phyloP scores from a whole-genome alignment of 306 rosid genomes.

The Acmispon strigosus region DNA sequence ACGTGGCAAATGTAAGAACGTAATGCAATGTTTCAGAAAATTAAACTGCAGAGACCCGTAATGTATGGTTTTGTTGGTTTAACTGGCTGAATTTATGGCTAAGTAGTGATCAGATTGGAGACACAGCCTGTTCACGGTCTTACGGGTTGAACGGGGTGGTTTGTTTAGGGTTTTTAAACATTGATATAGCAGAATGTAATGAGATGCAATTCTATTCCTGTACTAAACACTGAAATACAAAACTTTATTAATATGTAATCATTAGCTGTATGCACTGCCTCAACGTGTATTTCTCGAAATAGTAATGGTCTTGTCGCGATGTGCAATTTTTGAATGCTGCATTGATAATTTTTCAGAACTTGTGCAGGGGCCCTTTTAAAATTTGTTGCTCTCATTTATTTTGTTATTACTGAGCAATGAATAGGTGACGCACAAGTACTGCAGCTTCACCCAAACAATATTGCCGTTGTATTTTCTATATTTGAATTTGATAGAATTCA shows the following conservation, averaged over 20 bases:
- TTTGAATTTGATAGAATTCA: slow-evolving; percentile 13
- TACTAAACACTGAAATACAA: background rate
- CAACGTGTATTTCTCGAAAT: background rate
- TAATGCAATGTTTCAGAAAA: background rate
- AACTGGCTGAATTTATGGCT: background rate
- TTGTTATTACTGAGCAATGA: background rate
- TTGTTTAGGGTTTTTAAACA: background rate
- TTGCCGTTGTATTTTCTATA: background rate
- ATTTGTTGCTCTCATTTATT: background rate
- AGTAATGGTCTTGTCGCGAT: background rate
- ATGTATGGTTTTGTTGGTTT: background rate
- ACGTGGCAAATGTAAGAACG: background rate
- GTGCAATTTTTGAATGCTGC: background rate
- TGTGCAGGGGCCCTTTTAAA: background rate
- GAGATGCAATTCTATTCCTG: background rate
- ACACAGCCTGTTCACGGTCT: background rate
- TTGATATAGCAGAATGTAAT: background rate
- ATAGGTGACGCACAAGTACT: background rate
- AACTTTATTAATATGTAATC: background rate
- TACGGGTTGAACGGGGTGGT: background rate
- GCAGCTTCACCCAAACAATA: background rate
- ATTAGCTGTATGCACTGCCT: background rate
- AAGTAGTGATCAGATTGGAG: background rate
- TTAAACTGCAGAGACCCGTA: background rate
- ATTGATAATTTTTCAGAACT: background rate